Conservation (phyloP, 306 rosid genomes). For the Mimosa pudica region DNA sequence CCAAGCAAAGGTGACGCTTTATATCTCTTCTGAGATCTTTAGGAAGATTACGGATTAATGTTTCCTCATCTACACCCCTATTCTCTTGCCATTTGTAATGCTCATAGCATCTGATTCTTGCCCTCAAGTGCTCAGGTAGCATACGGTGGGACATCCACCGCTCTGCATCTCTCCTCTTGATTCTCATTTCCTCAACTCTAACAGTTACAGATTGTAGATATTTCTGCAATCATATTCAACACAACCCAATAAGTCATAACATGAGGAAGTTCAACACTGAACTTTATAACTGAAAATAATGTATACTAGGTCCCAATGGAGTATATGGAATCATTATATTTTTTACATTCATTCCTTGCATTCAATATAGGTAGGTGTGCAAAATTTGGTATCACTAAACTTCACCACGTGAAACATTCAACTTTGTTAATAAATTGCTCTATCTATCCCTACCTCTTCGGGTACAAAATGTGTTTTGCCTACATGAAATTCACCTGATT, state of each 20-base stretch:
- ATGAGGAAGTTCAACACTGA: background rate
- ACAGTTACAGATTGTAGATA: conserved; percentile 73
- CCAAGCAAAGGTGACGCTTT: conserved; percentile 79
- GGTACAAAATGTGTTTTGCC: no score
- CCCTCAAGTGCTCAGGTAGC: conserved; percentile 70
- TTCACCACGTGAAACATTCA: no score
- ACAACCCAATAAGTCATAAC: background rate
- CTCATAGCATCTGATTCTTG: conserved; percentile 67
- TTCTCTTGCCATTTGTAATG: conserved; percentile 92
- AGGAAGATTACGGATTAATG: conserved; percentile 67
- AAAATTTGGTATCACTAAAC: no score
- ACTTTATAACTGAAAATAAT: background rate
- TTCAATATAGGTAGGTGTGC: no score
- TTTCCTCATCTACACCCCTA: conserved; percentile 83
- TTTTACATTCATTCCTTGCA: background rate
- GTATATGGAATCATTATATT: background rate
- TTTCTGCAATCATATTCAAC: conserved; percentile 53
- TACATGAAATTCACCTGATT: no score
- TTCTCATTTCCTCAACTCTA: conserved; percentile 82
- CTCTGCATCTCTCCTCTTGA: conserved; percentile 71
- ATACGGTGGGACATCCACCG: conserved; percentile 92
- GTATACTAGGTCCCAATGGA: background rate
- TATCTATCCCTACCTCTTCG: no score
- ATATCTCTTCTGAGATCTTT: conserved; percentile 83
- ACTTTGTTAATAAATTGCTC: no score